Conservation (phyloP, 2,329 filamentous ascomycete genomes). For the Botrytis byssoidea region DNA sequence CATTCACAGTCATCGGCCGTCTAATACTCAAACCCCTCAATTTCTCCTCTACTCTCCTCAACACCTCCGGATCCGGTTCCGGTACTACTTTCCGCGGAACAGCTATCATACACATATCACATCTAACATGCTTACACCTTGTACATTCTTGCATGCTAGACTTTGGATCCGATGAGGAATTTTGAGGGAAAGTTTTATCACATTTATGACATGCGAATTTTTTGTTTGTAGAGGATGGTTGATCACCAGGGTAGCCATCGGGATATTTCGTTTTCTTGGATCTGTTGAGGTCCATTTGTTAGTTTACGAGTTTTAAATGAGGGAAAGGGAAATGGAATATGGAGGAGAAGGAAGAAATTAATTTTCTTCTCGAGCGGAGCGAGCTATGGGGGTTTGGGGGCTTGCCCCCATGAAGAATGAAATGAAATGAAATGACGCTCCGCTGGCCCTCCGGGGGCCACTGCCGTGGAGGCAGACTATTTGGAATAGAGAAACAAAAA, state of each 20-base stretch:
- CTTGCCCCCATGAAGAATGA: not conserved
- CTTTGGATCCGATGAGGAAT: slow-evolving; percentile 23
- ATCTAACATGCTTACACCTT: slow-evolving; percentile 60
- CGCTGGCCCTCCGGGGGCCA: not conserved
- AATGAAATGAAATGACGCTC: not conserved
- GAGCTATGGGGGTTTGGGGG: not conserved
- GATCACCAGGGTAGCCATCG: slow-evolving; percentile 66
- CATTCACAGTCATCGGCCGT: not conserved
- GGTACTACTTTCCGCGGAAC: slow-evolving; percentile 53
- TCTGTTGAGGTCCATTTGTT: slow-evolving; percentile 40
- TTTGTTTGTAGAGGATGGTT: slow-evolving; percentile 25
- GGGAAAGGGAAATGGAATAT: not conserved
- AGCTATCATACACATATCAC: slow-evolving; percentile 55
- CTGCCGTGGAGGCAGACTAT: not conserved
- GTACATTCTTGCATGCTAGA: slow-evolving; percentile 48
- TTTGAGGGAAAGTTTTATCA: slow-evolving; percentile 53
- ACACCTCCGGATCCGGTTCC: slow-evolving; percentile 58
- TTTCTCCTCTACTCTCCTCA: slow-evolving; percentile 57
- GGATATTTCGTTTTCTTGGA: slow-evolving; percentile 68
- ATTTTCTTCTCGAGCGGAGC: not conserved
- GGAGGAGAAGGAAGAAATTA: not conserved
- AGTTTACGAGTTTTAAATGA: not conserved
- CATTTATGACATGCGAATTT: slow-evolving; percentile 63
- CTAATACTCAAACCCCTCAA: slow-evolving; percentile 41
- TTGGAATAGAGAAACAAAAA: not conserved